Conservation (phyloP, 2,329 filamentous ascomycete genomes). For the Lachnellula occidentalis region DNA sequence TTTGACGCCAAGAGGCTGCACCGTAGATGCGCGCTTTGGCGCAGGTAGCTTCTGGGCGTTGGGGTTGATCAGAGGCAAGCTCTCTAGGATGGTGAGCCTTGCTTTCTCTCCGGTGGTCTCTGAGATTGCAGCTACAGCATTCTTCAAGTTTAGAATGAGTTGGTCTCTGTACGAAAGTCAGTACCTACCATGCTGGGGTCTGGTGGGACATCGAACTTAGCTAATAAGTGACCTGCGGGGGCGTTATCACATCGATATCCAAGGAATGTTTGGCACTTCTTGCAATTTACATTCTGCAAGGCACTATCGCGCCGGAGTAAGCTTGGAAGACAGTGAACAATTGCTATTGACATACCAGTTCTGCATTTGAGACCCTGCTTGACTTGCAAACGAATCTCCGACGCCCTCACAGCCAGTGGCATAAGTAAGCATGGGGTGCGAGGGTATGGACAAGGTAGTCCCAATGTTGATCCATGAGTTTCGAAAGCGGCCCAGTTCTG, state of each 20-base stretch:
- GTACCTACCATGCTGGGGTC: not conserved
- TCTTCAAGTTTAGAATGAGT: conserved; percentile 23
- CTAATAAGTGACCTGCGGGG: conserved; percentile 26
- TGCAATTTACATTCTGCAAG: conserved; percentile 28
- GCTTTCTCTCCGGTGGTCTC: conserved; percentile 20
- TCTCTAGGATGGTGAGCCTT: conserved; percentile 17
- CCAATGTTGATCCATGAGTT: conserved; percentile 31
- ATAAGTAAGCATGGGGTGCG: conserved; percentile 16
- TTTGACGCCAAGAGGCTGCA: conserved; percentile 4
- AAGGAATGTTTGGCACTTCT: conserved; percentile 20
- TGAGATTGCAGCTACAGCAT: conserved; percentile 21
- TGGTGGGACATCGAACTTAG: conserved; percentile 15
- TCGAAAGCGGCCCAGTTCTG: conserved; percentile 23
- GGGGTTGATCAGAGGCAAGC: conserved; percentile 15
- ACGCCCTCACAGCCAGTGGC: conserved; percentile 20
- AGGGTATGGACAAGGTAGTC: conserved; percentile 28
- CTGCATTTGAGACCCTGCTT: conserved; percentile 20
- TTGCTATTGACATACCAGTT: conserved; percentile 19
- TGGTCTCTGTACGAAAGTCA: conserved; percentile 20
- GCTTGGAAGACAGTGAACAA: not conserved
- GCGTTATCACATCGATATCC: conserved; percentile 29
- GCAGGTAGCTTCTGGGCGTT: conserved; percentile 1
- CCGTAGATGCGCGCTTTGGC: conserved; percentile 7
- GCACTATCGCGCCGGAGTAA: conserved; percentile 11
- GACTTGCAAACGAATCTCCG: conserved; percentile 21